Evolutionary conservation across 257 asterid genomes (phyloP).

Genomic region (Rhazya stricta): DNA sequence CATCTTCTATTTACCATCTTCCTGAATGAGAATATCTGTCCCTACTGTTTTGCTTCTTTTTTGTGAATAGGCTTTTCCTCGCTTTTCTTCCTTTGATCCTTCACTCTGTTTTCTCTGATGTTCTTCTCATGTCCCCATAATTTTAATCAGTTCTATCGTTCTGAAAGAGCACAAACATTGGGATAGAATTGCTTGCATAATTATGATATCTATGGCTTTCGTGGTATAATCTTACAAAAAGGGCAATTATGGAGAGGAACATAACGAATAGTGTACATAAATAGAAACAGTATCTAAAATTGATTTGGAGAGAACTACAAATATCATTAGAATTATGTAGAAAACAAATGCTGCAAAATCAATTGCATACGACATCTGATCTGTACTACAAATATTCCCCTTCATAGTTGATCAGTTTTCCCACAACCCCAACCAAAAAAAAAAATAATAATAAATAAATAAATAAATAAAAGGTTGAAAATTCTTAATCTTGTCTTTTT

Average conservation of each 20-base stretch:
- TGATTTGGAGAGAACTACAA: not conserved
- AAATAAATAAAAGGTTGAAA: no score
- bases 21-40: conserved; percentile 19
- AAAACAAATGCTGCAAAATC: not conserved
- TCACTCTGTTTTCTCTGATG: conserved; percentile 4
- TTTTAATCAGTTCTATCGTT: not conserved
- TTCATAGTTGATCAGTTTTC: no score
- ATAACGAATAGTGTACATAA: not conserved
- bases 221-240: no score
- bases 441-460: no score
- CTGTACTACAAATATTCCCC: no score
- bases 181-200: not conserved
- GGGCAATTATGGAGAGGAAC: not conserved
- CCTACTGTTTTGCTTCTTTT: conserved; percentile 23
- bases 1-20: conserved; percentile 26
- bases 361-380: not conserved
- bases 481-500: no score
- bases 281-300: not conserved
- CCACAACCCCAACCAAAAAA: no score
- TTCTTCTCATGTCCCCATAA: not conserved
- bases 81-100: conserved; percentile 9
- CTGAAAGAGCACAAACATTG: not conserved
- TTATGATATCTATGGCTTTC: not conserved
- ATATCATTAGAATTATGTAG: not conserved
- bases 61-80: conserved; percentile 21